These are phyloP conservation scores for Cladorrhinum samala DNA, from an alignment of 495 filamentous ascomycete genomes.

Conservation along the genomic window DNA sequence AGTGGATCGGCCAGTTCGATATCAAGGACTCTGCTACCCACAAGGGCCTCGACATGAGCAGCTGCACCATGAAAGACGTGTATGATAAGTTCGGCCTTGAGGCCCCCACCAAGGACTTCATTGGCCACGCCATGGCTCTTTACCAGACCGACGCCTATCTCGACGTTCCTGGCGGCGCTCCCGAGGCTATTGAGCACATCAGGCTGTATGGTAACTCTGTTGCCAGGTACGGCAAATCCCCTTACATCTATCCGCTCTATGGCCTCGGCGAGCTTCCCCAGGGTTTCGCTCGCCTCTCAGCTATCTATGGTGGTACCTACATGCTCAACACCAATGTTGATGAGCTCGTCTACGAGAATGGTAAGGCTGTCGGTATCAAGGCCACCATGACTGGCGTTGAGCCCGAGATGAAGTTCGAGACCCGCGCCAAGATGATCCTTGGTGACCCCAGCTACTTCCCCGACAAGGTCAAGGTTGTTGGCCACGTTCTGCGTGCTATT, in stretches of 20 bases:
- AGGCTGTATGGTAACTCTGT: slow-evolving; percentile 96
- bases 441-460: slow-evolving; percentile 97
- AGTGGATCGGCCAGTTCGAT: slow-evolving; percentile 92
- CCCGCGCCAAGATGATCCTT: slow-evolving; percentile 92
- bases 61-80: slow-evolving; percentile 88
- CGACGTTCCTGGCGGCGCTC: slow-evolving; percentile 60
- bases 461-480: slow-evolving; percentile 75
- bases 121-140: slow-evolving; percentile 97
- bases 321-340: slow-evolving; percentile 96
- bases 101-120: slow-evolving; percentile 85
- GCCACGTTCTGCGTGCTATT: slow-evolving; percentile 90
- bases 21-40: slow-evolving; percentile 76
- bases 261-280: slow-evolving; percentile 96
- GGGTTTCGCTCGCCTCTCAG: slow-evolving; percentile 93
- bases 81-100: slow-evolving; percentile 97
- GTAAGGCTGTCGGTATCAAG: slow-evolving; percentile 87
- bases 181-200: slow-evolving; percentile 87
- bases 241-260: slow-evolving; percentile 98
- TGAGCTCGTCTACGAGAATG: slow-evolving; percentile 73
- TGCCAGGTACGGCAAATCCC: slow-evolving; percentile 95
- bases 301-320: slow-evolving; percentile 98
- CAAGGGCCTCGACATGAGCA: slow-evolving; percentile 73
- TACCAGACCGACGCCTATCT: slow-evolving; percentile 87
- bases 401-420: slow-evolving; percentile 86
- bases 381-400: slow-evolving; percentile 89